Evolutionary conservation across 2,329 filamentous ascomycete species (phyloP), one percentile per base, ranked within the genome.

Genomic region (Colletotrichum lini): DNA sequence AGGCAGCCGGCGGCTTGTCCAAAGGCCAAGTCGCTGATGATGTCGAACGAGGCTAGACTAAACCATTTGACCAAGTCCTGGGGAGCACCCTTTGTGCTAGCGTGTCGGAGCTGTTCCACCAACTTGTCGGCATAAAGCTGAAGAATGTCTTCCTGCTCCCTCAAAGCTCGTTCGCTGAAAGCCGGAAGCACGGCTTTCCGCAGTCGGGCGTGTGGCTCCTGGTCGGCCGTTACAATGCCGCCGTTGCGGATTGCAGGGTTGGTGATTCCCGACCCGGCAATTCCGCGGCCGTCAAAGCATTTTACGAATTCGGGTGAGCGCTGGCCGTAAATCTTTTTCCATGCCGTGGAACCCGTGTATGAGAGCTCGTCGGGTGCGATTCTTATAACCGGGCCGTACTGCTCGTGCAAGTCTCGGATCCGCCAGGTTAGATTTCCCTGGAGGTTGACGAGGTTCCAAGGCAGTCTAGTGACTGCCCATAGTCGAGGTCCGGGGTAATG

Each of bases 401-500:
- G 77, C n/a, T 76, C 72, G 60, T 80, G 79, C 6, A 87, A 77
- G 2, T 77, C 82, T 12, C 66, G 85, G 79, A 75, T 85, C 82
- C 5, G 85, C 78, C 54, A 80, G 77, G 62, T 85, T 79, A 9
- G 83, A 83, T 56, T 76, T 78, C 30, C 81, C 80, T 0, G 77
- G 77, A 77, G 9, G 79, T 81, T 7, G 82, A 85, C 47, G 74
- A 54, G 38, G 83, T 84, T 85, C 83, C 83, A 85, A 4, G 72
- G 70, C 5, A 85, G 78, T 3, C 84, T 81, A 1, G 77, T 68
- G 10, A 47, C 58, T 16, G 86, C 90, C 30, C 93, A 94, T 42
- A 94, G 76, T 65, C 90, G 84, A 0, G 91, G 93, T 0, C 93
- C 94, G 0, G 93, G 93, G 75, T 93, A 94, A 76, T 87, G 90